Base-by-base conservation (phyloP, 495 filamentous ascomycete genomes). In the Parathielavia appendiculata region DNA sequence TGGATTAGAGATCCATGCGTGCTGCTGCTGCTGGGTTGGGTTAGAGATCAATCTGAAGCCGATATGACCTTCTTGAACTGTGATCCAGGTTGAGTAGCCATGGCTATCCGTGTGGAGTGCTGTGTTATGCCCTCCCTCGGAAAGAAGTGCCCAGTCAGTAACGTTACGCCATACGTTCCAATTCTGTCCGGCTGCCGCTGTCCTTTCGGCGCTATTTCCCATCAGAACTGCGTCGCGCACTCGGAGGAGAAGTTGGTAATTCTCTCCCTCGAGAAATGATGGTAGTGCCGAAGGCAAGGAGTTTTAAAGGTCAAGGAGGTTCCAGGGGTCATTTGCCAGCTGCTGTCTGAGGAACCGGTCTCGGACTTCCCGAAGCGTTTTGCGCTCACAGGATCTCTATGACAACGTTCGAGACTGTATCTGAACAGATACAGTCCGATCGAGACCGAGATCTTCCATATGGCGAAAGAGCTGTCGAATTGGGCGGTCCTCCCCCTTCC, bases 401-500 rank as follows among this genome's bases (percentile, higher is more conserved):
- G 5, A 12, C n/a, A 45, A 9, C 4, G 17, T 45, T 8, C 10
- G 43, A 45, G 43, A 45, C 12, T 8, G 43, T 45, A 22, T 22
- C 43, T 45, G n/a, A 45, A 22, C n/a, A 45, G 43, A 45, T 45
- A 45, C 43, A 19, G 43, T 45, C 17, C 12, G 43, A 45, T 45
- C 43, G 19, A 45, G 43, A 19, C 43, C 43, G 7, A 45, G 43
- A 45, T 45, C 43, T 20, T 22, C 17, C n/a, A 45, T 45, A 45
- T 45, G 12, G 43, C 43, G 19, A 22, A 45, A 45, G 17, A 45
- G 19, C 43, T 45, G n/a, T 22, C 19, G 17, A 22, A 45, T 45
- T 22, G n/a, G 43, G 43, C 5, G n/a, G 43, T 20, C 43, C 43
- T 45, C 19, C 4, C 17, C 43, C 12, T 19, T 19, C 43, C 16